Evolutionary conservation across 2,329 filamentous ascomycete species (phyloP), one percentile per base, ranked within the genome.

Genomic region (Alternaria brassicicola): DNA sequence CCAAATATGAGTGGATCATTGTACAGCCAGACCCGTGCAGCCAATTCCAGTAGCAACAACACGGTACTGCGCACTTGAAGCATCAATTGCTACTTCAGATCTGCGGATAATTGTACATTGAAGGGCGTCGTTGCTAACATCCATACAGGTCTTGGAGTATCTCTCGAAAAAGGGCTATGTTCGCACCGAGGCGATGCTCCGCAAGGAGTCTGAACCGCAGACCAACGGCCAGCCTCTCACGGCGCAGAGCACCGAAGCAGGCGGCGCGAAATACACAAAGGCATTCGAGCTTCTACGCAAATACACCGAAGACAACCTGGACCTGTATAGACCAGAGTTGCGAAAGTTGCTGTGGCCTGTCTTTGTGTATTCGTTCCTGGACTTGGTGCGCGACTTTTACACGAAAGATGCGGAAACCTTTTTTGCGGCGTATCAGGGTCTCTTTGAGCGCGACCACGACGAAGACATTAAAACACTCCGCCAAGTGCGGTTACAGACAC

Each of bases 111-210:
- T 15, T 33, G n/a, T 35, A 28, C 45, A 12, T 21, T 28, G 12
- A 6, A 26, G 39, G 5, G 26, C 19, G 17, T 30, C 3, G 7
- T 26, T 58, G 45, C 59, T 69, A 33, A 67, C 52, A 13, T 13
- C 2, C 12, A 21, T 23, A 9, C 70, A 90, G 88, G 89, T 99
- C 3, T 93, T 97, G 8, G 95, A 99, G 69, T 99, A 99, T 76
- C 84, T 99, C 1, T 87, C 93, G 2, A 99, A 99, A 77, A 93
- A 97, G 66, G 95, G 95, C 0, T 99, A 97, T 78, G 93, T 89
- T 52, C 86, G 90, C 23, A 98, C 95, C 1, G 95, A 99, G 78
- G 91, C 94, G 19, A 91, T 95, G 75, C 91, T 99, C 52, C 88
- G 95, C 41, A 90, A 92, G 76, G 95, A 99, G 78, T 96, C 93